Conservation (phyloP, 2,329 filamentous ascomycete species). For the Gnomoniopsis smithogilvyi region DNA sequence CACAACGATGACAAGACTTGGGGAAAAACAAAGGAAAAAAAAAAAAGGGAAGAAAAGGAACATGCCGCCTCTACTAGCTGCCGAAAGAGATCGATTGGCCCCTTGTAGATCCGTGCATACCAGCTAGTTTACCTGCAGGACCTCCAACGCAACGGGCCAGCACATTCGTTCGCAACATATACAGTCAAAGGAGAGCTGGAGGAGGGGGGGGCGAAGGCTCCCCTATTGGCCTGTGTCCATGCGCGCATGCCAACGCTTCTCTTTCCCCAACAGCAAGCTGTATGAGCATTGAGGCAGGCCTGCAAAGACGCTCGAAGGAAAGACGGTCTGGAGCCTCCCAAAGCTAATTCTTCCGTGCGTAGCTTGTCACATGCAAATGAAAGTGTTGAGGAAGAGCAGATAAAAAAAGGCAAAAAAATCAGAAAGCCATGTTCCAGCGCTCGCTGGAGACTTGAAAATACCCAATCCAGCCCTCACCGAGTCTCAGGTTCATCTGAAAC, state of each 20-base stretch:
- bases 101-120: not conserved
- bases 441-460: not conserved
- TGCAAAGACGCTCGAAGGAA: not conserved
- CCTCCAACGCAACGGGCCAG: not conserved
- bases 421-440: not conserved
- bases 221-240: no score
- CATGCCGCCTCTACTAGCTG: not conserved
- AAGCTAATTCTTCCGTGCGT: no score
- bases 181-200: not conserved
- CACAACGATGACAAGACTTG: not conserved
- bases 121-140: not conserved
- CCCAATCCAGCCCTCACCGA: not conserved
- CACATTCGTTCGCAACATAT: not conserved
- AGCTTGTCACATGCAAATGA: no score
- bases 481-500: slow-evolving; percentile 4
- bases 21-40: no score
- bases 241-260: no score
- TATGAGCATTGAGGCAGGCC: not conserved
- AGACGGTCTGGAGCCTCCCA: not conserved
- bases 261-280: not conserved
- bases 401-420: not conserved
- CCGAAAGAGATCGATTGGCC: not conserved
- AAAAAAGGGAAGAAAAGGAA: not conserved
- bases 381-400: not conserved
- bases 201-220: no score